Percentiles rank a stretch among this genome's conserved stretches.
Evolutionary conservation across 116 monocot species (phyloP).

Genomic region (Papilionanthe hybrid): DNA sequence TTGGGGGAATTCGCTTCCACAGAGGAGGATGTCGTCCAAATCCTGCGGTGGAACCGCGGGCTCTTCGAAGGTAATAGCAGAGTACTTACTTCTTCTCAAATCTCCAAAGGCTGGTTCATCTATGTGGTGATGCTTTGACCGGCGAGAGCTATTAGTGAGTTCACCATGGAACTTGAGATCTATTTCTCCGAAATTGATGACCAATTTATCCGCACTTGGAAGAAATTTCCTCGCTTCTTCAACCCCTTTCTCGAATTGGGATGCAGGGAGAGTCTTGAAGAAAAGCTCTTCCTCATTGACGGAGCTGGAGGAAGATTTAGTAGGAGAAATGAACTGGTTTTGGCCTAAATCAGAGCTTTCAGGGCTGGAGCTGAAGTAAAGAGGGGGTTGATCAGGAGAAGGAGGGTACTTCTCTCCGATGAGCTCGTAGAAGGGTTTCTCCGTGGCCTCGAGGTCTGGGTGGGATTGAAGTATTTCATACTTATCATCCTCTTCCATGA

Average conservation of each 20-base stretch:
- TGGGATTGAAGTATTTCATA: constrained; percentile 18
- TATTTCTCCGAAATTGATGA: neutral
- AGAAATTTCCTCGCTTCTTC: constrained; percentile 21
- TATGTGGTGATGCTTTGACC: constrained; percentile 18
- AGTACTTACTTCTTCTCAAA: constrained; percentile 22
- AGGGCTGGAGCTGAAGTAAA: too few relatives aligned
- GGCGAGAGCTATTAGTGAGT: neutral
- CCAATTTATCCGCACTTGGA: constrained; percentile 5
- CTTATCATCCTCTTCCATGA: constrained; percentile 47
- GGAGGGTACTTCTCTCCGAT: constrained; percentile 23
- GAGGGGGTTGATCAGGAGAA: neutral
- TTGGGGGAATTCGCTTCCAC: constrained; percentile 25
- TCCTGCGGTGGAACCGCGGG: constrained; percentile 9
- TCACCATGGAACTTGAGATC: too few relatives aligned
- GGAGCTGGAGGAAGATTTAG: neutral
- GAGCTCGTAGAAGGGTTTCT: constrained; percentile 45
- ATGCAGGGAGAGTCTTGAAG: neutral
- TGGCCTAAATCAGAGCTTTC: too few relatives aligned
- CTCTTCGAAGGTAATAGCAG: neutral
- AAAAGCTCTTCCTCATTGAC: neutral
- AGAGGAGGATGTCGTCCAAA: constrained; percentile 28
- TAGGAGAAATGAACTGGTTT: too few relatives aligned
- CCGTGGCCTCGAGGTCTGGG: constrained; percentile 30
- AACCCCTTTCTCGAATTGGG: constrained; percentile 9
- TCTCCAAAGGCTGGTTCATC: constrained; percentile 10